Conservation (phyloP, 1,139 yeast species). For the Geotrichum bryndzae region DNA sequence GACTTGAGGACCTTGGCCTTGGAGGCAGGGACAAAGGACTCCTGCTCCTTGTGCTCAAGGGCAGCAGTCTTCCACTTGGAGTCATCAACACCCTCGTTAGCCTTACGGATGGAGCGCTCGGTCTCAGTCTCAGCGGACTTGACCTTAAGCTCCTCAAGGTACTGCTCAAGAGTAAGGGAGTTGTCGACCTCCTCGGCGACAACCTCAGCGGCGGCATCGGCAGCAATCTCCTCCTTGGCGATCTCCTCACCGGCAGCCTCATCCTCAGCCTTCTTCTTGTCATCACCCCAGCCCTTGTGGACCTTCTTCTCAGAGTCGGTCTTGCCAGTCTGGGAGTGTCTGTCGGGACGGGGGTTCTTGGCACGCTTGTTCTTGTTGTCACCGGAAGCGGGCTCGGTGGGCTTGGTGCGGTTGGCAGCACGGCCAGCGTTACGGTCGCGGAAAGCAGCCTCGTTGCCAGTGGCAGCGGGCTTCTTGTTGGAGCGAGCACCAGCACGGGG, state of each 20-base stretch:
- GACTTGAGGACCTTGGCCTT: constrained; percentile 41
- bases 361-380: constrained; percentile 39
- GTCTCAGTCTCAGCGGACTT: constrained; percentile 36
- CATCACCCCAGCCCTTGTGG: constrained; percentile 81
- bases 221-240: constrained; percentile 47
- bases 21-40: constrained; percentile 46
- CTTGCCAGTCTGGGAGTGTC: constrained; percentile 79
- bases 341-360: constrained; percentile 62
- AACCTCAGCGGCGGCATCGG: constrained; percentile 35
- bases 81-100: constrained; percentile 56
- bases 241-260: constrained; percentile 60
- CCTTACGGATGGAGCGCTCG: constrained; percentile 45
- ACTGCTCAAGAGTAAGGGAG: constrained; percentile 61
- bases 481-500: constrained; percentile 44
- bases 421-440: constrained; percentile 63
- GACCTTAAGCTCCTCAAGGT: constrained; percentile 56
- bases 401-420: constrained; percentile 54
- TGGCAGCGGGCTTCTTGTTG: constrained; percentile 46
- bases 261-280: constrained; percentile 50
- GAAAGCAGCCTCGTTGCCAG: constrained; percentile 86
- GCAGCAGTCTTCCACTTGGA: constrained; percentile 42
- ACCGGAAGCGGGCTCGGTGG: constrained; percentile 53
- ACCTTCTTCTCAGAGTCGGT: constrained; percentile 80
- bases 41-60: constrained; percentile 38
- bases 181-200: constrained; percentile 35